Base-by-base conservation (phyloP, 345 rosid genomes). In the Raphanus raphanistrum region DNA sequence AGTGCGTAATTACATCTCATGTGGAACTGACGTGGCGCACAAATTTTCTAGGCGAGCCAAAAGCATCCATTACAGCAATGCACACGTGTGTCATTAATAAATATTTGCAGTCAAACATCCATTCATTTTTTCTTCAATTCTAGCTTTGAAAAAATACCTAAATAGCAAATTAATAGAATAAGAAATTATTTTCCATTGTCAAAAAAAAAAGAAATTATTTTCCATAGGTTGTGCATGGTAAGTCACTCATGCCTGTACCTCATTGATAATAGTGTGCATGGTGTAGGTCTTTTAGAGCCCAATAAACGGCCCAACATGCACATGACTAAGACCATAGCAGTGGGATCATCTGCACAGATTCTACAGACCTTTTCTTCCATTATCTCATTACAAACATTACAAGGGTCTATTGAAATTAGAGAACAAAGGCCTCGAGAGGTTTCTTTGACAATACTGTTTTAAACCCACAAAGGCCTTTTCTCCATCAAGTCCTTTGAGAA, bases 401-500 rank as follows among this genome's bases (percentile, higher is more conserved):
- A 68, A 43, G 29, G 63, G 10, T 50, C 8, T 28, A 28, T 3
- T 28, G 36, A 13, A 60, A 12, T 16, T 45, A 45, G 59, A 32
- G 7, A 36, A 63, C 17, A 63, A 64, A 27, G 33, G 71, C 62
- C 9, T 57, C 32, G 1, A 63, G 4, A 52, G 50, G 58, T 41
- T 38, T 28, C 62, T 17, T 28, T 28, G 63, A 4, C 17, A 61
- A 61, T 31, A 29, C n/a, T 4, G 11, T 61, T 31, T 61, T 31
- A 32, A 69, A 76, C 58, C 82, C 86, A 85, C 87, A 82, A 85
- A 33, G 90, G 87, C 69, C 84, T 90, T 66, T 65, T 67, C 77
- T 87, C 97, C 17, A 87, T 78, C 69, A 92, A 77, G 41, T 92
- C 97, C 75, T 87, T 88, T 0, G 94, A 84, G 80, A 92, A 86